Base-by-base conservation (phyloP, 2,329 filamentous ascomycete species). In the Beauveria sp. region DNA sequence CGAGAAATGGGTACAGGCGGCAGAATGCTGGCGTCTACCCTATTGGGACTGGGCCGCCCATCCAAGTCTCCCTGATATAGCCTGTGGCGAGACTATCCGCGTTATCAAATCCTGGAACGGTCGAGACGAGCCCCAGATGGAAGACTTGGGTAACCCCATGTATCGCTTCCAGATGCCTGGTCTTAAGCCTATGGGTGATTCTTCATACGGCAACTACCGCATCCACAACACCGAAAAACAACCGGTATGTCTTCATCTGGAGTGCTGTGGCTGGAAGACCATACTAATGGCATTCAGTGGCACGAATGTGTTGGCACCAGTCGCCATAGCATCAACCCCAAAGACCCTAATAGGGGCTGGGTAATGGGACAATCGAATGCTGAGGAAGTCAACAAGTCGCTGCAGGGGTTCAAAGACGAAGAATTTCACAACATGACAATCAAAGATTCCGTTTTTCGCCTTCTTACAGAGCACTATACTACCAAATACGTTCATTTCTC, bases 41-140 rank as follows among this genome's bases (percentile, higher is more conserved):
- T 74, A 73, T 61, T 74, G 71, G 64, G 74, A 76, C 64, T 75
- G 73, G 73, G 73, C 67, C 4, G 40, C n/a, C 24, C 40, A 56
- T 12, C 22, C 53, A 28, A 28, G 2, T 7, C 40, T 56, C 3
- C 53, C 53, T 6, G 53, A 56, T 8, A 46, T 67, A 49, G 28
- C 65, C 57, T 51, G 64, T 54, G 49, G 66, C 3, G 6, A 63
- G 10, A 67, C 64, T 43, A 65, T 65, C 0, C 3, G n/a, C 1
- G 64, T 56, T 1, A 65, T 64, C 12, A 54, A 51, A 16, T 28
- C 60, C 1, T 67, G 64, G 62, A 66, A 67, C 34, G 64, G 66
- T 46, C 31, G 52, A 1, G 53, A 64, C 3, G 22, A 63, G 45
- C 43, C 43, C 3, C 24, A 10, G 49, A 18, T 52, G 58, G n/a